phyloP scores from a whole-genome alignment of 768 basidiomycete genomes.

The Xerocomus brunneocitrinus region DNA sequence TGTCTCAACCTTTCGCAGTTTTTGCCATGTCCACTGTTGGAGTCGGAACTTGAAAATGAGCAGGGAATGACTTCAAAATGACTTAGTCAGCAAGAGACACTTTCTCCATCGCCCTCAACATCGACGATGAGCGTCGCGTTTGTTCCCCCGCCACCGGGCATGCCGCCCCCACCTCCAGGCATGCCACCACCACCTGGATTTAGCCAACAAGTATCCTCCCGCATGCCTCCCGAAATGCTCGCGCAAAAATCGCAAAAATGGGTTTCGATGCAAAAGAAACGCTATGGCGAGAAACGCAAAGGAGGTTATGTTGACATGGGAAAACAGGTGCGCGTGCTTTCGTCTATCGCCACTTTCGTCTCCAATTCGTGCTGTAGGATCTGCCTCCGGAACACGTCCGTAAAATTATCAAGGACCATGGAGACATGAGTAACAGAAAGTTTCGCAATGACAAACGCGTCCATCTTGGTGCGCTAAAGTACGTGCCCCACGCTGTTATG shows the following conservation, averaged over 20 bases:
- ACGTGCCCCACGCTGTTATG: constrained; percentile 99
- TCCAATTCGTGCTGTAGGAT: constrained; percentile 48
- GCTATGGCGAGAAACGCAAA: constrained; percentile 88
- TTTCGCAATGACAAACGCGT: constrained; percentile 99
- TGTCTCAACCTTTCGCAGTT: too few relatives aligned
- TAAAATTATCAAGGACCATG: constrained; percentile 99
- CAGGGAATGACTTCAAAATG: background rate
- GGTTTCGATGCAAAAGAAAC: constrained; percentile 88
- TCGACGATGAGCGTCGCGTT: constrained; percentile 31
- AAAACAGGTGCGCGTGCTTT: constrained; percentile 64
- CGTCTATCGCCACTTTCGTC: background rate
- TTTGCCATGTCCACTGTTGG: too few relatives aligned
- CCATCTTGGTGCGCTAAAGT: constrained; percentile 95
- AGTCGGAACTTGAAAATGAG: constrained; percentile 22
- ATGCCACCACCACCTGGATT: constrained; percentile 36
- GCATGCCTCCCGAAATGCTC: constrained; percentile 64
- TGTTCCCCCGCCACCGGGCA: constrained; percentile 39
- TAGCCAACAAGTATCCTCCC: constrained; percentile 34
- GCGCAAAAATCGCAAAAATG: constrained; percentile 95
- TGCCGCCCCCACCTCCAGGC: constrained; percentile 39
- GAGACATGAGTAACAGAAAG: constrained; percentile 99
- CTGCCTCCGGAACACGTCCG: constrained; percentile 96
- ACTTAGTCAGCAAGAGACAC: constrained; percentile 24
- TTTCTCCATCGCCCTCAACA: constrained; percentile 28
- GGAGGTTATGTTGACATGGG: constrained; percentile 90